A percentile compares a stretch with the other conserved stretches of the same genome.
phyloP scores from a whole-genome alignment of 345 rosid species.

The Gossypium arboreum region DNA sequence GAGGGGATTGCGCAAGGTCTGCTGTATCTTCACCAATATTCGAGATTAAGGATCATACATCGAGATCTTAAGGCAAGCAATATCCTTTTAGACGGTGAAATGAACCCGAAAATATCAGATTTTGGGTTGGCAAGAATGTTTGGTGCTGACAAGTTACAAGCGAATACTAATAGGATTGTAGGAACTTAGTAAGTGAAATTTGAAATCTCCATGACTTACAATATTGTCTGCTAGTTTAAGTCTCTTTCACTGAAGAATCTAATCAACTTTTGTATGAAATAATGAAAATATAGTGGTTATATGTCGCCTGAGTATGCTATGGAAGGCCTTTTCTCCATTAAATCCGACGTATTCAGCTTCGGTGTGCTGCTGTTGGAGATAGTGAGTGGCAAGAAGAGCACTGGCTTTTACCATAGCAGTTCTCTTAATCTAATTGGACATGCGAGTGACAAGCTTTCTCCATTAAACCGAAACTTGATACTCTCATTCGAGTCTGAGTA shows the following conservation, averaged over 20 bases:
- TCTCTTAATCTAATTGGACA: slow-evolving; percentile 12
- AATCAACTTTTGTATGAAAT: background rate
- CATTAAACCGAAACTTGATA: too few species aligned
- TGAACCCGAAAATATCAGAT: slow-evolving; percentile 18
- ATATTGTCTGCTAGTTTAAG: background rate
- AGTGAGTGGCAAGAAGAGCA: slow-evolving; percentile 1
- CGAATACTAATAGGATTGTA: slow-evolving; percentile 11
- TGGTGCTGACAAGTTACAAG: slow-evolving; percentile 6
- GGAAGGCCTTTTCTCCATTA: slow-evolving; percentile 10
- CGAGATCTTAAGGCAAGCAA: slow-evolving; percentile 12
- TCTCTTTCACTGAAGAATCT: background rate
- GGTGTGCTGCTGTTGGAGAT: slow-evolving; percentile 13
- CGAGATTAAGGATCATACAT: slow-evolving; percentile 7
- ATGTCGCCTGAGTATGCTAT: slow-evolving; percentile 13
- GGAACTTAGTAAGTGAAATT: slow-evolving; percentile 11
- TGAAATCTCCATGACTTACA: background rate
- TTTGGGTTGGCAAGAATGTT: slow-evolving; percentile 13
- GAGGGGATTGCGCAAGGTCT: slow-evolving; percentile 14
- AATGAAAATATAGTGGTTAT: slow-evolving; percentile 1
- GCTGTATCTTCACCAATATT: slow-evolving; percentile 12
- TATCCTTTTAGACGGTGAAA: slow-evolving; percentile 1
- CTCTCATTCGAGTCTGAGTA: too few species aligned
- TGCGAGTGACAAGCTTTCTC: background rate
- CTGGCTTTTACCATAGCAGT: slow-evolving; percentile 1
- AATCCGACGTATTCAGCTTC: slow-evolving; percentile 14